Base-by-base conservation (phyloP, 495 filamentous ascomycete species). In the Aspergillus ostianus region DNA sequence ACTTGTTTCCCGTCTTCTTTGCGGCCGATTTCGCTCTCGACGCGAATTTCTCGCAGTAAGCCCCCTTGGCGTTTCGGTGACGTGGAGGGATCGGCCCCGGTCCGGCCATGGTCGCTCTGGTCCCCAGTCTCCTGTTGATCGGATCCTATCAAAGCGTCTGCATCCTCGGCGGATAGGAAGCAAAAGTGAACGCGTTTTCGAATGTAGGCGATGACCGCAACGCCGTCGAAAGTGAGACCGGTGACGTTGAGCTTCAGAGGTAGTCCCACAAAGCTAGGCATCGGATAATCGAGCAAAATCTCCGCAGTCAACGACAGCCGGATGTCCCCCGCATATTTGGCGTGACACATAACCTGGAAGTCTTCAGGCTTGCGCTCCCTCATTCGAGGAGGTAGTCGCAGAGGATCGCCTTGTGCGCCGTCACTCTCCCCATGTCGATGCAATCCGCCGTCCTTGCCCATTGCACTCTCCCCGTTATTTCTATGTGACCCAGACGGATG, bases 1-100 rank as follows among this genome's bases (percentile, higher is more conserved):
- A 92, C 92, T 73, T 96, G 92, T 74, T 93, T 96, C 30, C 91
- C 91, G 58, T 90, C 87, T 67, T 92, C 92, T 64, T 90, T 86
- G 68, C 93, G 84, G 2, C 94, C 94, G 68, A 98, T 98, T 77
- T 97, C 95, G 69, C 92, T 98, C 67, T 98, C 94, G 2, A 98
- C 94, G 57, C 88, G 84, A 61, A 98, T 96, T 73, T 98, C 91
- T 74, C 92, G 88, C 53, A 98, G 72, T 60, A 97, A 67, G 0
- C 91, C 88, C 10, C 90, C 91, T 47, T 88, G 71, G 52, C 81
- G 83, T 21, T 81, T 78, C 46, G 62, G 75, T 53, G 60, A 66
- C 23, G 29, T 59, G 32, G 48, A 55, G 15, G 57, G 51, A 9
- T 63, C 63, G 26, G 62, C 67, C 51, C 66, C 69, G 30, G 54